Conservation (phyloP, 164 flowering plant genomes). For the Liriodendron chinense region DNA sequence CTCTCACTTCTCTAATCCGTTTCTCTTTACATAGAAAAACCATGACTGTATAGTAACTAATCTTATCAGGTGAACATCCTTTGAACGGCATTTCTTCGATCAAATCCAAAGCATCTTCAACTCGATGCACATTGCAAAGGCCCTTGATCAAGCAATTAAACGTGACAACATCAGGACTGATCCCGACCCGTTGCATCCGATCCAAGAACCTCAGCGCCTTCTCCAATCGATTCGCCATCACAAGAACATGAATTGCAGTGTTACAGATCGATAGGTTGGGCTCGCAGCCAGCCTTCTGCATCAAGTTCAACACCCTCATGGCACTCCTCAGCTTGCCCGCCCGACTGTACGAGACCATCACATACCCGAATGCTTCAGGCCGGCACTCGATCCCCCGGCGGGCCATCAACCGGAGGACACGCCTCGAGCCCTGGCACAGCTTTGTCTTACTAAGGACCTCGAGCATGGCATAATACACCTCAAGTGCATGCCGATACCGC, state of each 20-base stretch:
- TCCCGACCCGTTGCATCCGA: conserved; percentile 67
- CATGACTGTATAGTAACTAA: conserved; percentile 81
- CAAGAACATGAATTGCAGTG: conserved; percentile 73
- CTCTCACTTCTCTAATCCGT: conserved; percentile 62
- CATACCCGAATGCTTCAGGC: conserved; percentile 61
- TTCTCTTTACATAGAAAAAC: conserved; percentile 67
- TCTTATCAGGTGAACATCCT: conserved; percentile 84
- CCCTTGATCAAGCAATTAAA: conserved; percentile 92
- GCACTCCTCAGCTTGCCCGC: conserved; percentile 75
- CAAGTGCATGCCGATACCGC: conserved; percentile 70
- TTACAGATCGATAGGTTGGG: conserved; percentile 69
- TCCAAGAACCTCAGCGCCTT: conserved; percentile 73
- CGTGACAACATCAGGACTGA: conserved; percentile 66
- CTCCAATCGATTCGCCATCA: conserved; percentile 60
- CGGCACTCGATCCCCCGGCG: conserved; percentile 56
- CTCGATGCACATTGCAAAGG: conserved; percentile 52
- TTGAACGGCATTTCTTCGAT: conserved; percentile 61
- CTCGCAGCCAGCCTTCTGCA: conserved; percentile 78
- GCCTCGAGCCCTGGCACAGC: conserved; percentile 69
- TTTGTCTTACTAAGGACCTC: conserved; percentile 78
- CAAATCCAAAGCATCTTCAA: conserved; percentile 66
- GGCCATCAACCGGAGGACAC: conserved; percentile 68
- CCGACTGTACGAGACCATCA: conserved; percentile 86
- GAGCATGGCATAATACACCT: conserved; percentile 76
- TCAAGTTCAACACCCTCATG: conserved; percentile 56